Evolutionary conservation across 2,329 filamentous ascomycete species (phyloP), one percentile per base, ranked within the genome.

Genomic region (Fusarium heterosporum): DNA sequence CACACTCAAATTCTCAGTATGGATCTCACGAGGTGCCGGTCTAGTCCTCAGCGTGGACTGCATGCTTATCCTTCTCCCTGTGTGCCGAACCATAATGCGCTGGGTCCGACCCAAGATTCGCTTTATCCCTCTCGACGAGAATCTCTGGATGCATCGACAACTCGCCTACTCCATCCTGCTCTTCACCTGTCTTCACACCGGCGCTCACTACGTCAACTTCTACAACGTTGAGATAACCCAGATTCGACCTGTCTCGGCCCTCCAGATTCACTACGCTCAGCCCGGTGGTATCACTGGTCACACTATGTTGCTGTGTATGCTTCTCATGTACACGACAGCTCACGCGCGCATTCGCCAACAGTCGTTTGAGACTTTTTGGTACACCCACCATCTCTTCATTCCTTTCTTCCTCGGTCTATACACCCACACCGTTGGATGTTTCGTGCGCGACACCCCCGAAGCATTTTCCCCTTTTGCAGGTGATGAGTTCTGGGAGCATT

Each of bases 351-450:
- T 99, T 69, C 91, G 96, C 54, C 95, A 98, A 77, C 96, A 99
- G 77, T 97, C 93, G 0, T 99, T 94, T 76, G 96, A 99, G 81
- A 96, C 95, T 0, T 99, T 99, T 78, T 99, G 96, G 96, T 99
- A 99, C 80, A 97, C 93, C 1, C 96, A 99, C 79, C 96, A 99
- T 74, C 87, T 99, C n/a, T 98, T 98, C 75, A 91, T 99, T 62
- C 95, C 96, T 3, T 99, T 99, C 79, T 81, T 98, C 74, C 85
- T 99, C 42, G 95, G 88, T 43, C 89, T 99, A 71, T 99, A 98
- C 80, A 98, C 95, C 13, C 96, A 99, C 78, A 95, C 96, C 2
- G 93, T 92, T 9, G 94, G 93, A 61, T 99, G 96, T 80, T 99
- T 99, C 81, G 96, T 99, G 38, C 92, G 96, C 70, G 94, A 97